Evolutionary conservation across 139 green algal species (phyloP).

Genomic region (Chlamydomonas applanata): DNA sequence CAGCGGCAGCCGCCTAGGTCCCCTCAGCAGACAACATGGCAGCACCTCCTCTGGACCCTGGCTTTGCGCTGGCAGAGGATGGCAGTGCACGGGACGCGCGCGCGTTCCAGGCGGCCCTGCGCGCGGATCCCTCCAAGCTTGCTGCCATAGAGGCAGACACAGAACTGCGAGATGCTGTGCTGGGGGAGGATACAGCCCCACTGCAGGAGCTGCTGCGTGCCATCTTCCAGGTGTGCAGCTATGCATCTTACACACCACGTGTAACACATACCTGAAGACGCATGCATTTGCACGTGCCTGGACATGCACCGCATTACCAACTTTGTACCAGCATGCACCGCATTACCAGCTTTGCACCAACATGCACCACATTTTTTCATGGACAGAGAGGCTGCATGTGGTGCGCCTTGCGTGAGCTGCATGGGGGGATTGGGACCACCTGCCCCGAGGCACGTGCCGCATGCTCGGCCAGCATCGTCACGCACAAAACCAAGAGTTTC

Average conservation of each 20-base stretch:
- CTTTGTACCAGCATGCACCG: too few species aligned
- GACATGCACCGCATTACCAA: not conserved
- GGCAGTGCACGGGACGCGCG: slow-evolving; percentile 9
- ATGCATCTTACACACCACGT: not conserved
- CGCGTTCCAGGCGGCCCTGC: slow-evolving; percentile 5
- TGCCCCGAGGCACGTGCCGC: too few species aligned
- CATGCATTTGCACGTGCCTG: not conserved
- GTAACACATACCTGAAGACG: not conserved
- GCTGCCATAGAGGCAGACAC: not conserved
- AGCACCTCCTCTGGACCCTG: not conserved
- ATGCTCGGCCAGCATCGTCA: too few species aligned
- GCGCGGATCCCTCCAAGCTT: slow-evolving; percentile 3
- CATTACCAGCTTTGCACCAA: too few species aligned
- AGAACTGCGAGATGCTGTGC: not conserved
- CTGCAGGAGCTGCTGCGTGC: slow-evolving; percentile 14
- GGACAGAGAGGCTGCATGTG: too few species aligned
- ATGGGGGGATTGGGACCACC: too few species aligned
- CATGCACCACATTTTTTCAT: too few species aligned
- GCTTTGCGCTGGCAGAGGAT: slow-evolving; percentile 4
- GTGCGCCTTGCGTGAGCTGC: too few species aligned
- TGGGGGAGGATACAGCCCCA: not conserved
- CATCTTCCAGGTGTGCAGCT: slow-evolving; percentile 12
- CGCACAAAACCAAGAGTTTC: too few species aligned
- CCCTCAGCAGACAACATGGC: not conserved
- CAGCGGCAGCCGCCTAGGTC: too few species aligned